A percentile compares a stretch with the other conserved stretches of the same genome.
Conservation (phyloP, 345 rosid genomes). For the Murraya paniculata region DNA sequence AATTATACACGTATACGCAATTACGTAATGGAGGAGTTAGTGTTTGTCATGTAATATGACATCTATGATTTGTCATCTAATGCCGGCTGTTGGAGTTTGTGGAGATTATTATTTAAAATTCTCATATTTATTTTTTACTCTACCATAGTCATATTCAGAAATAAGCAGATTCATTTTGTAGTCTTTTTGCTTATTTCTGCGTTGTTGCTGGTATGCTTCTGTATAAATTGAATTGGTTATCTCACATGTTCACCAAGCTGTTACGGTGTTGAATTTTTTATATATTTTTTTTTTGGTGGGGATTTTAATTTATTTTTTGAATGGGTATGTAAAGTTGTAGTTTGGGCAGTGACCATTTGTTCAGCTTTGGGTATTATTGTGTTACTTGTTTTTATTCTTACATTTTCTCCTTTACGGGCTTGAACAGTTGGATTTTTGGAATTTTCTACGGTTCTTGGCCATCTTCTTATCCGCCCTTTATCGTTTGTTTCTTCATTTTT, state of each 20-base stretch:
- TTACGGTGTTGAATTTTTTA: neutral
- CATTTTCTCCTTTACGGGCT: neutral
- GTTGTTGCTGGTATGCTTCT: slow-evolving; percentile 5
- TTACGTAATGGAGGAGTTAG: neutral
- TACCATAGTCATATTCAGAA: neutral
- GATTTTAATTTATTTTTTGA: neutral
- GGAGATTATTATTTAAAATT: neutral
- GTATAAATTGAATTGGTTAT: neutral
- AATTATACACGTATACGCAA: neutral
- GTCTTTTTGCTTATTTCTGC: neutral
- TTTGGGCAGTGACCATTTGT: slow-evolving; percentile 1
- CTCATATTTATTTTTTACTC: neutral
- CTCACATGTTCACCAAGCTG: neutral
- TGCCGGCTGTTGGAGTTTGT: slow-evolving; percentile 23
- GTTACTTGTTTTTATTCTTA: neutral
- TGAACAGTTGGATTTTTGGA: slow-evolving; percentile 13
- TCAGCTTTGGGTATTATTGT: slow-evolving; percentile 4
- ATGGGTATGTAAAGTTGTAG: neutral
- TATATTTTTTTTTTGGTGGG: neutral
- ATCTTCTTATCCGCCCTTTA: slow-evolving; percentile 31
- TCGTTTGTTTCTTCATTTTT: slow-evolving; percentile 25
- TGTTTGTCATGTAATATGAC: slow-evolving; percentile 23
- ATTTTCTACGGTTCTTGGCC: slow-evolving; percentile 17
- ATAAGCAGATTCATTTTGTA: neutral
- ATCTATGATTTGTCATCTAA: slow-evolving; percentile 25